Conservation (phyloP, 495 filamentous ascomycete species). For the Evernia prunastri region DNA sequence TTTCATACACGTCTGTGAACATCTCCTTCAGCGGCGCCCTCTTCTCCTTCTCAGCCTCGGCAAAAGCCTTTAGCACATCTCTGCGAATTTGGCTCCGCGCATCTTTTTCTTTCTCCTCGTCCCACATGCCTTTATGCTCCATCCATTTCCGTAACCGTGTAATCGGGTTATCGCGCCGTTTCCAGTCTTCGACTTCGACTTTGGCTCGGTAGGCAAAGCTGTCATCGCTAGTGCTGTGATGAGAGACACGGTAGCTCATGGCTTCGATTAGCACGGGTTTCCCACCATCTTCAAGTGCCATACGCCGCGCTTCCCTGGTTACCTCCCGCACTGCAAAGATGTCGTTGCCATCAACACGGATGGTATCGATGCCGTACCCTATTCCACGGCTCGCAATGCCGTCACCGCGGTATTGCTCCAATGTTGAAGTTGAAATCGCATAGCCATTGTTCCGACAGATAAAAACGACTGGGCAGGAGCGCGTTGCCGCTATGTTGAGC, state of each 20-base stretch:
- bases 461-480: constrained; percentile 86
- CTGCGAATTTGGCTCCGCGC: constrained; percentile 59
- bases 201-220: constrained; percentile 91
- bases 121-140: constrained; percentile 72
- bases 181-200: constrained; percentile 98
- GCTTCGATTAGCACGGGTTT: constrained; percentile 84
- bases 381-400: constrained; percentile 92
- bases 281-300: constrained; percentile 72
- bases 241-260: constrained; percentile 95
- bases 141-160: constrained; percentile 88
- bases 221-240: constrained; percentile 97
- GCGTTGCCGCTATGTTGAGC: constrained; percentile 91
- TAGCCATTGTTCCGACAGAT: constrained; percentile 97
- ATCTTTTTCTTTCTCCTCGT: constrained; percentile 74
- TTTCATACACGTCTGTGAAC: constrained; percentile 84
- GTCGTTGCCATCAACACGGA: constrained; percentile 95
- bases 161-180: constrained; percentile 89
- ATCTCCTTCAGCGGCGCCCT: constrained; percentile 71
- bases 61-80: constrained; percentile 77
- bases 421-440: constrained; percentile 87
- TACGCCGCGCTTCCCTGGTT: constrained; percentile 66
- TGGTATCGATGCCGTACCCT: constrained; percentile 95
- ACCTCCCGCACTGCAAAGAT: constrained; percentile 89
- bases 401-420: constrained; percentile 96
- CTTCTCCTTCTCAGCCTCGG: constrained; percentile 81